Evolutionary conservation across 352 stramenopile species (phyloP).

Genomic region (Globisporangium paddicum): DNA sequence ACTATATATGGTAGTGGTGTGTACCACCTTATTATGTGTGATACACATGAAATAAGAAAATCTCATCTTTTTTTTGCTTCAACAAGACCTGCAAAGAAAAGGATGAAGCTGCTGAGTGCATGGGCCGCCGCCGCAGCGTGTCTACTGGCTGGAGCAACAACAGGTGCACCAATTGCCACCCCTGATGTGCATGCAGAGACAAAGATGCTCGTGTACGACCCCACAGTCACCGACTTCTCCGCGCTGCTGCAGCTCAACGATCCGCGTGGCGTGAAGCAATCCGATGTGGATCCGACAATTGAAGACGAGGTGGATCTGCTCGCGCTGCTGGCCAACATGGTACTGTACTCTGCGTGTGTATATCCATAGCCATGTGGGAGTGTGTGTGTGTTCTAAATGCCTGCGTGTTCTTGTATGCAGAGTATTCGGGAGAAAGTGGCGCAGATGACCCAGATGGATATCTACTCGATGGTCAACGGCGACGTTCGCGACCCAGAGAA

Average conservation of each 20-base stretch:
- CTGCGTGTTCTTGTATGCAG: slow-evolving; percentile 13
- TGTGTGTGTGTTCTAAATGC: not conserved
- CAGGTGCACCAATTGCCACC: too few relatives aligned
- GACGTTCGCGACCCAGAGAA: slow-evolving; percentile 39
- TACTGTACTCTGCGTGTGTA: not conserved
- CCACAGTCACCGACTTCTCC: slow-evolving; percentile 7
- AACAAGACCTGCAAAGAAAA: not conserved
- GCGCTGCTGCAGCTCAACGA: not conserved
- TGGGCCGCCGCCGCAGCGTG: not conserved
- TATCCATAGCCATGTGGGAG: not conserved
- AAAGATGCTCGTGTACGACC: slow-evolving; percentile 7
- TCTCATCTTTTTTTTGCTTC: not conserved
- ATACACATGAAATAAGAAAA: too few relatives aligned
- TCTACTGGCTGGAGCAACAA: not conserved
- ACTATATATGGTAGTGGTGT: too few relatives aligned
- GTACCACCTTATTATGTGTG: too few relatives aligned
- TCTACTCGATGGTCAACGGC: slow-evolving; percentile 75
- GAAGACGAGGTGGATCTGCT: slow-evolving; percentile 2
- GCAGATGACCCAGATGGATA: slow-evolving; percentile 91
- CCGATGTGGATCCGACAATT: not conserved
- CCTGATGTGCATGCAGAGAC: not conserved
- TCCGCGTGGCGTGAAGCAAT: not conserved
- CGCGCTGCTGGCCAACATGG: slow-evolving; percentile 12
- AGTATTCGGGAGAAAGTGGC: slow-evolving; percentile 62
- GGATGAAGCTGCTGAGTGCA: not conserved